These are phyloP conservation scores for Aspergillus bridgeri DNA, from an alignment of 495 filamentous ascomycete species.

Conservation along the genomic window DNA sequence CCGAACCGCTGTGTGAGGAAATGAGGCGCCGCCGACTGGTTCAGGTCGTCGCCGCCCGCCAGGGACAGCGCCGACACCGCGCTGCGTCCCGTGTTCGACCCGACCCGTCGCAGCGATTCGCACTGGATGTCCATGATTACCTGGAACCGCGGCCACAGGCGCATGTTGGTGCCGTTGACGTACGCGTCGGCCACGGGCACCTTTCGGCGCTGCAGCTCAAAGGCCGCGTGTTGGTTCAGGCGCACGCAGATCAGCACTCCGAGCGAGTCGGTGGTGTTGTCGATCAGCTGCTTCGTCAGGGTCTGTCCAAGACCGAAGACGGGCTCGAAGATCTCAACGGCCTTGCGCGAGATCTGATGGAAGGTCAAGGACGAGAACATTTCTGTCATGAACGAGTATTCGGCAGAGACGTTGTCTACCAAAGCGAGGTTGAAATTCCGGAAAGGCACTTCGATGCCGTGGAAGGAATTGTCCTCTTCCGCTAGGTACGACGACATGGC, in stretches of 20 bases:
- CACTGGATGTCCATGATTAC: constrained; percentile 88
- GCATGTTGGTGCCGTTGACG: constrained; percentile 92
- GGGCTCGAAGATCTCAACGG: constrained; percentile 77
- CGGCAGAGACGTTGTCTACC: constrained; percentile 88
- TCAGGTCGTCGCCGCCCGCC: constrained; percentile 52
- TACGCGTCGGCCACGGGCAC: constrained; percentile 86
- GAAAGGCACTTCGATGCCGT: constrained; percentile 87
- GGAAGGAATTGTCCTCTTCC: constrained; percentile 79
- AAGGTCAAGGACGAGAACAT: constrained; percentile 73
- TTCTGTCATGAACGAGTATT: constrained; percentile 87
- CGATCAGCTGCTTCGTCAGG: constrained; percentile 72
- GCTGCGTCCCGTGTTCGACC: constrained; percentile 49
- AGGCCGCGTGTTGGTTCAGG: constrained; percentile 87
- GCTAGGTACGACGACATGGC: constrained; percentile 79
- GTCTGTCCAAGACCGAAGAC: constrained; percentile 76
- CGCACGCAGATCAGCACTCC: constrained; percentile 88
- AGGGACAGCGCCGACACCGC: constrained; percentile 54
- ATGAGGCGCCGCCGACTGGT: constrained; percentile 82
- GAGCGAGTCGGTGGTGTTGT: constrained; percentile 74
- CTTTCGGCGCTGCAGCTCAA: constrained; percentile 86
- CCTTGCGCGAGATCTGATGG: constrained; percentile 58
- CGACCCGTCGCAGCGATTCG: constrained; percentile 69
- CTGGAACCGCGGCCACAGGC: constrained; percentile 94
- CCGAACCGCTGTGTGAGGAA: constrained; percentile 90
- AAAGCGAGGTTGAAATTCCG: constrained; percentile 91